Evolutionary conservation across 495 filamentous ascomycete genomes (phyloP).

Genomic region (Podospora pseudoanserina): DNA sequence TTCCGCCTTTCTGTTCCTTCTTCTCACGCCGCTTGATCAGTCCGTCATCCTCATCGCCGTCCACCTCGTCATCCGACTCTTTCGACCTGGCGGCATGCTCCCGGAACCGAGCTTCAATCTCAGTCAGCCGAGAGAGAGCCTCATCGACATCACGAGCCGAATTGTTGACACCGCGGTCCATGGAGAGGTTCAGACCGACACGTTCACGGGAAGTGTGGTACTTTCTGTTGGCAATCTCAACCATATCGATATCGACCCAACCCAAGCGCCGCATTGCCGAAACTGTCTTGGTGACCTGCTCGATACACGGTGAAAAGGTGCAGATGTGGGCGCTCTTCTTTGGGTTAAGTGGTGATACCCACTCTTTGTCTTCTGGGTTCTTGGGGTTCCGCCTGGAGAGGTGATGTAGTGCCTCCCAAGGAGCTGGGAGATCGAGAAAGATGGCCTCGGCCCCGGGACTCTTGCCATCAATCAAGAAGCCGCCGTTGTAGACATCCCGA

Average conservation of each 20-base stretch:
- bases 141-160: constrained; percentile 70
- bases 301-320: constrained; percentile 94
- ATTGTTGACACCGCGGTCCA: constrained; percentile 44
- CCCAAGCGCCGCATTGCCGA: constrained; percentile 69
- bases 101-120: constrained; percentile 64
- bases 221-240: constrained; percentile 71
- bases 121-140: constrained; percentile 64
- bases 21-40: not conserved
- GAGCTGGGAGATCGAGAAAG: constrained; percentile 91
- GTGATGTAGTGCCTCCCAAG: constrained; percentile 85
- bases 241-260: constrained; percentile 92
- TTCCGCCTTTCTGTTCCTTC: constrained; percentile 14
- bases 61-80: constrained; percentile 24
- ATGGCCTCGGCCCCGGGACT: constrained; percentile 71
- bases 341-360: constrained; percentile 67
- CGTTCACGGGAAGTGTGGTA: constrained; percentile 80
- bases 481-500: constrained; percentile 85
- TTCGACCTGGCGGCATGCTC: constrained; percentile 46
- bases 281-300: constrained; percentile 85
- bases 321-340: constrained; percentile 68
- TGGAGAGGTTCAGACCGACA: constrained; percentile 53
- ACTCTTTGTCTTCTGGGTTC: constrained; percentile 27
- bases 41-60: constrained; percentile 25
- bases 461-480: constrained; percentile 62
- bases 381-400: constrained; percentile 59